Base-by-base conservation (phyloP, 164 flowering plant species). In the Cinnamomum micranthum region DNA sequence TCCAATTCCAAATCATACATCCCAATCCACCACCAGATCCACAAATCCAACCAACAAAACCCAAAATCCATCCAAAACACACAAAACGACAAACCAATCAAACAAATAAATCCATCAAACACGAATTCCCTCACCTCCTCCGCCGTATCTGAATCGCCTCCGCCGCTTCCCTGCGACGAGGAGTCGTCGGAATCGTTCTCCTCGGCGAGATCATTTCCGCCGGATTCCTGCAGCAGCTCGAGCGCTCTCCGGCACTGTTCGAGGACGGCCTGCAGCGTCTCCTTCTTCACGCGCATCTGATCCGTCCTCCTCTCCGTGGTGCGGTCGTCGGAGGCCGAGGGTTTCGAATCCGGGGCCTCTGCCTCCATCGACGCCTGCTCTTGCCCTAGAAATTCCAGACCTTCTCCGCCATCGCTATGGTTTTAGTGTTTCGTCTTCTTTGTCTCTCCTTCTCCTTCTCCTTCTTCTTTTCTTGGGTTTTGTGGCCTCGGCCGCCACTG, bases 171-270 rank as follows among this genome's bases (percentile, higher is more conserved):
- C 69, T 67, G 69, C 15, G 69, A 67, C 17, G 69, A 64, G 11
- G 69, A 72, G 41, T 67, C 85, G 12, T 74, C 82, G 24, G 63
- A 81, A 1, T 25, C 35, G 47, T 67, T 67, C 41, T 28, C 11
- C 47, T 31, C 69, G 22, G n/a, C 69, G 47, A 71, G 81, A 15
- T 22, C 82, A 28, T 78, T 80, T 7, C 69, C 73, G 14, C 63
- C 77, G 27, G 25, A 85, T 50, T 73, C 86, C 50, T 77, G 77
- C 14, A 93, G 84, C 81, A 79, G 73, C 72, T 90, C 92, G 31
- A 93, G 88, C 73, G 98, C 92, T 81, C 88, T 82, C 80, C 88
- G 94, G 76, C 92, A 93, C 80, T 90, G 87, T 77, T 87, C 89
- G 13, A 93, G 87, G 75, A 92, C 88, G 4, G 89, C 87, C 78